These are phyloP conservation scores for Colletotrichum sp. DNA, from an alignment of 2,329 filamentous ascomycete genomes.

Conservation along the genomic window DNA sequence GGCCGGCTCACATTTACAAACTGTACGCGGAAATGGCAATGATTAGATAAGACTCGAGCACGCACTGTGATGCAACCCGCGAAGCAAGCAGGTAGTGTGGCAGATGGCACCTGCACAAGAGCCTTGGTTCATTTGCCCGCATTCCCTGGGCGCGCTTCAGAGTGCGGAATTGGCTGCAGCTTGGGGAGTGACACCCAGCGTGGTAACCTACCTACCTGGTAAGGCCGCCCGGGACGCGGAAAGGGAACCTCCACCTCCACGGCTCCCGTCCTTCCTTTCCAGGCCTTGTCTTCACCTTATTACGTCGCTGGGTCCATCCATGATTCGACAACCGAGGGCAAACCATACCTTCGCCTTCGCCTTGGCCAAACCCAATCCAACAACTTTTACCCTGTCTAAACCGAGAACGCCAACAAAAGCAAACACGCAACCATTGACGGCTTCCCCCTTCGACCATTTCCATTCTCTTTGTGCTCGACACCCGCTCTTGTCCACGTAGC, in stretches of 20 bases:
- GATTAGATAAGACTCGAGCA: neutral
- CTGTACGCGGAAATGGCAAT: neutral
- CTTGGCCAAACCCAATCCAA: constrained; percentile 5
- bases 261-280: constrained; percentile 7
- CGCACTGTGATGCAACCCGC: neutral
- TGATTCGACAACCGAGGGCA: constrained; percentile 10
- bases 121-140: neutral
- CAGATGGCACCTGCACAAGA: neutral
- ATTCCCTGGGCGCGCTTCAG: neutral
- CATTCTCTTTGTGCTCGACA: neutral
- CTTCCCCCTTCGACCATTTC: neutral
- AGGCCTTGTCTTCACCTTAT: neutral
- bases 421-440: neutral
- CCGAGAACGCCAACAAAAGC: neutral
- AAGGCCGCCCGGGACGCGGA: neutral
- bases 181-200: neutral
- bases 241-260: neutral
- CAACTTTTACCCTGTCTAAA: neutral
- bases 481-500: neutral
- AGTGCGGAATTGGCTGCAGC: neutral
- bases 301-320: constrained; percentile 19
- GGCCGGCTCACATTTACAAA: neutral
- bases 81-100: neutral
- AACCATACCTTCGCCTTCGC: neutral
- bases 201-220: neutral